These are phyloP conservation scores for Decorospora gaudefroyi DNA, from an alignment of 2,329 filamentous ascomycete species.

Conservation along the genomic window DNA sequence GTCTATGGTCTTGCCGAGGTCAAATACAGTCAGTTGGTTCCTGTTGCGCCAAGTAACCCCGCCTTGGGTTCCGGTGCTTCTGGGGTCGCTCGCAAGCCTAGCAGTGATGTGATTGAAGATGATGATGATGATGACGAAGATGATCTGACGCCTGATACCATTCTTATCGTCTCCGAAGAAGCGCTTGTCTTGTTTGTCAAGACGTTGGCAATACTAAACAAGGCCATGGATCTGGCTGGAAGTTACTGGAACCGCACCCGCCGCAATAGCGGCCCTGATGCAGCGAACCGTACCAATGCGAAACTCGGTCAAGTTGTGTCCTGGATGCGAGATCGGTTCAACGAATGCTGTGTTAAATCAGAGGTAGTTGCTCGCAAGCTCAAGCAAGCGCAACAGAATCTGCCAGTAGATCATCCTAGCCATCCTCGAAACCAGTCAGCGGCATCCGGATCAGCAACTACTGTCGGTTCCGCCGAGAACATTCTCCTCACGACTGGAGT, in stretches of 20 bases:
- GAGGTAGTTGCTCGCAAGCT: constrained; percentile 90
- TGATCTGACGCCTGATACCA: constrained; percentile 81
- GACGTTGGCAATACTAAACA: constrained; percentile 83
- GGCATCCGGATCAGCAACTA: constrained; percentile 61
- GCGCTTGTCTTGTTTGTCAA: constrained; percentile 96
- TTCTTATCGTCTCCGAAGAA: constrained; percentile 88
- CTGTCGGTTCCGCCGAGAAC: constrained; percentile 70
- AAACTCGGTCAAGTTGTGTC: constrained; percentile 91
- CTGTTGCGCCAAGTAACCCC: constrained; percentile 75
- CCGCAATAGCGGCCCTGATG: constrained; percentile 58
- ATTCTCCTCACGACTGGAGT: constrained; percentile 85
- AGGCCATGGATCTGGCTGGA: constrained; percentile 93
- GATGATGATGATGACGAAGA: constrained; percentile 58
- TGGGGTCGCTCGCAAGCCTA: constrained; percentile 48
- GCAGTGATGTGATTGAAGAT: constrained; percentile 55
- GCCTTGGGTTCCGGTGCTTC: constrained; percentile 65
- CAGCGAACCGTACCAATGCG: constrained; percentile 44
- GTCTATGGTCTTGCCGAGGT: constrained; percentile 98
- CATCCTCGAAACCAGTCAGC: constrained; percentile 78
- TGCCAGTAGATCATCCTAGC: constrained; percentile 82
- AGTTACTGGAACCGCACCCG: constrained; percentile 86
- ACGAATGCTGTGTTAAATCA: constrained; percentile 95
- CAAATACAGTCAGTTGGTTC: constrained; percentile 96
- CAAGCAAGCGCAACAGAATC: constrained; percentile 78
- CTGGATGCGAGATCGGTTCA: constrained; percentile 93